Evolutionary conservation across 73 alveolate species (phyloP), one percentile per base, ranked within the genome.

Genomic region (Paramecium pentaurelia): DNA sequence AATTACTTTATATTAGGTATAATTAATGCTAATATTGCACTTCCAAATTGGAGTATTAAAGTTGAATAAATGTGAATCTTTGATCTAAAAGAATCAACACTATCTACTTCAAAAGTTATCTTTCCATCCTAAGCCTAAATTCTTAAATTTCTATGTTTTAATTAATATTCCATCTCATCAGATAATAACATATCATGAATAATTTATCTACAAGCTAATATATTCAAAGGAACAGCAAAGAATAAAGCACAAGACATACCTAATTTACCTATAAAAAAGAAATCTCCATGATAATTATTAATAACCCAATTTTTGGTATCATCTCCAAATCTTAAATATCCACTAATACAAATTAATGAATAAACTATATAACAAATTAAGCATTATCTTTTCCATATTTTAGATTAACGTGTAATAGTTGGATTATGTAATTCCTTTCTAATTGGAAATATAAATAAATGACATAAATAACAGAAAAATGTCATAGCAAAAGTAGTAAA

Each of bases 141-240:
- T 47, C 75, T 80, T 38, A 80, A 11, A 80, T 27, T 80, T 80
- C 34, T 45, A 11, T 42, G 77, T 45, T 80, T 45, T 8, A 80
- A 30, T 80, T 80, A 10, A 18, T 80, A 80, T 80, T 80, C 91
- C 91, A 80, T 49, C 18, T 80, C 91, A 27, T 80, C 91, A 14
- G 91, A 80, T 80, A 80, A 80, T 49, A 80, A 27, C 91, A 80
- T 80, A 27, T 80, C 91, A 80, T 80, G 71, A 18, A 80, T 80
- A 20, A 80, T 49, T 18, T 80, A 14, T 49, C 91, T 80, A 49
- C 91, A 80, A 20, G 91, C 91, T 25, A 80, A 47, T 38, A 80
- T 80, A 80, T 42, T 49, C 5, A 80, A 25, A 5, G 91, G 91
- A 18, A 80, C 91, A 6, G 91, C 91, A 49, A 80, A 80, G 75